Percentiles rank a stretch among this genome's conserved stretches.
Conservation (phyloP, 2,329 filamentous ascomycete genomes). For the Dactylella cylindrospora region DNA sequence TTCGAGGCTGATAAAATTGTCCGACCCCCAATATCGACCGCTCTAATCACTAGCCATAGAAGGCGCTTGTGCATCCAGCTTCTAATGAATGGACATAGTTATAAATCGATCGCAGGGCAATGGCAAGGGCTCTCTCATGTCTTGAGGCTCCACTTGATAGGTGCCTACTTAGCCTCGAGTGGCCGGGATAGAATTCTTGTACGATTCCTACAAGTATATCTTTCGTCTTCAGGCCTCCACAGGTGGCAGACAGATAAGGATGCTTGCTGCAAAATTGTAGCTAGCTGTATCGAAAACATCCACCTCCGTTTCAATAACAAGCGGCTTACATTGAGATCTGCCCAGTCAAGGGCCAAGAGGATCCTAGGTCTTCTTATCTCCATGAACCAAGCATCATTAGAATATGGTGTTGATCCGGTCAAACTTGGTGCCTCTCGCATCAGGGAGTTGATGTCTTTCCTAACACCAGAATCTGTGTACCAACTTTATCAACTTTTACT, state of each 20-base stretch:
- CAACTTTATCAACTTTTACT: constrained; percentile 11
- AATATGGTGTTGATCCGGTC: constrained; percentile 4
- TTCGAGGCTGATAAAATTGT: neutral
- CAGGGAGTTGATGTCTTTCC: constrained; percentile 16
- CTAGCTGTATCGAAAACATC: constrained; percentile 28
- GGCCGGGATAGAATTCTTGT: constrained; percentile 16
- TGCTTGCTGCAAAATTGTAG: constrained; percentile 17
- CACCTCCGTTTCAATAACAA: neutral
- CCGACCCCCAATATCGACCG: neutral
- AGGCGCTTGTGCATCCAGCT: constrained; percentile 10
- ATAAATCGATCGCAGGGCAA: constrained; percentile 7
- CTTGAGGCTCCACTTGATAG: constrained; percentile 2
- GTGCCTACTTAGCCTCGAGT: constrained; percentile 11
- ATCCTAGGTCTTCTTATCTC: constrained; percentile 8
- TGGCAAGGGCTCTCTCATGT: neutral
- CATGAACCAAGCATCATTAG: neutral
- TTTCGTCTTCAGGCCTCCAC: neutral
- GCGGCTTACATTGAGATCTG: neutral
- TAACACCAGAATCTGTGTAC: constrained; percentile 11
- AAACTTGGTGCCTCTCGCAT: constrained; percentile 8
- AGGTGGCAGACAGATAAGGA: constrained; percentile 3
- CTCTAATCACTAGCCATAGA: neutral
- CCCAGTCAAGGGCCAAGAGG: constrained; percentile 12
- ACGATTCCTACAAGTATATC: constrained; percentile 14
- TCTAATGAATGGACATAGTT: constrained; percentile 10